Evolutionary conservation across 805 yeast species (phyloP).

Genomic region (Cyberlindnera suaveolens): DNA sequence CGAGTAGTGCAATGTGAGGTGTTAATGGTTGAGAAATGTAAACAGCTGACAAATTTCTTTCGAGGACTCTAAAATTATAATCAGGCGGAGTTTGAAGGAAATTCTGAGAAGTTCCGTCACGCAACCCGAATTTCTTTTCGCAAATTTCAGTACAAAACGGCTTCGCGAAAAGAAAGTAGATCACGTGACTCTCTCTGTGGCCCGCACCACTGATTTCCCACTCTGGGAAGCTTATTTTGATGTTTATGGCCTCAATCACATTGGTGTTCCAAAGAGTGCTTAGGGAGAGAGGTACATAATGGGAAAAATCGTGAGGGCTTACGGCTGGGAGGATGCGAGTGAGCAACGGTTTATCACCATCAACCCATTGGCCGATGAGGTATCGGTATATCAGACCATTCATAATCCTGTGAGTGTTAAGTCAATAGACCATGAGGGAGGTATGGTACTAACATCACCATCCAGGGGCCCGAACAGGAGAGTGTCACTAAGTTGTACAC

Average conservation of each 20-base stretch:
- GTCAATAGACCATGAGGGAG: not conserved
- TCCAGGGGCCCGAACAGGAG: constrained; percentile 29
- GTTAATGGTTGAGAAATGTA: no score
- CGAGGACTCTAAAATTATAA: no score
- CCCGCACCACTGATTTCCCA: no score
- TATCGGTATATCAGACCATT: constrained; percentile 52
- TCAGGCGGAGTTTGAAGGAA: not conserved
- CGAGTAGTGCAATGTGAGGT: not conserved
- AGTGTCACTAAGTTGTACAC: constrained; percentile 47
- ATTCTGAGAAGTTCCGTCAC: not conserved
- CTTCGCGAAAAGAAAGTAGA: no score
- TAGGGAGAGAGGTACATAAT: constrained; percentile 3
- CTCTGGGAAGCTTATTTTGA: no score
- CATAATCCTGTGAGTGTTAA: constrained; percentile 26
- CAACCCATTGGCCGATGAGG: constrained; percentile 77
- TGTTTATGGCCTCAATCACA: no score
- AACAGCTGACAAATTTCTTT: no score
- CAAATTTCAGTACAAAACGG: no score
- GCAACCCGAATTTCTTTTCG: no score
- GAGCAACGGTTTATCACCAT: constrained; percentile 22
- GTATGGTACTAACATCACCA: not conserved
- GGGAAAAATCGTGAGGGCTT: constrained; percentile 23
- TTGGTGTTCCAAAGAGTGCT: no score
- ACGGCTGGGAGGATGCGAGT: constrained; percentile 22
- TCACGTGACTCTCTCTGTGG: no score